These are phyloP conservation scores for Colletotrichum nymphaeae DNA, from an alignment of 2,329 filamentous ascomycete species.

Conservation along the genomic window DNA sequence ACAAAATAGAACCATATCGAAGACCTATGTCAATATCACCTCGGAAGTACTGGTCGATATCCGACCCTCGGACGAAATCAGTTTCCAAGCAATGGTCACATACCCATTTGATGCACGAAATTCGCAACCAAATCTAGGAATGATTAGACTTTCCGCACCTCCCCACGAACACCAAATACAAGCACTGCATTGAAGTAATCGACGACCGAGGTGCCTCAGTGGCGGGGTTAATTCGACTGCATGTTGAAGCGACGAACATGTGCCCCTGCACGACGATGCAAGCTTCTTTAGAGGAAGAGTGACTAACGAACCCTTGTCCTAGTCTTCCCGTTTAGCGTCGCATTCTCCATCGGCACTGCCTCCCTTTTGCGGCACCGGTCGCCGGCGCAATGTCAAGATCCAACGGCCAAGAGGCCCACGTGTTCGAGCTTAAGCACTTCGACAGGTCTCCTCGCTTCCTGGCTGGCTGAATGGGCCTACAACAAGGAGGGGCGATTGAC, in stretches of 20 bases:
- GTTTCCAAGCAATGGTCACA: neutral
- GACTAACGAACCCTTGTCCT: constrained; percentile 5
- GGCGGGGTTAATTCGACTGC: neutral
- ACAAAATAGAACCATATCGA: neutral
- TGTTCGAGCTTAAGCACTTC: constrained; percentile 17
- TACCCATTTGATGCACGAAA: neutral
- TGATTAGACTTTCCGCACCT: neutral
- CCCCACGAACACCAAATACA: neutral
- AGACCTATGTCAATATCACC: neutral
- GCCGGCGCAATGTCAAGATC: neutral
- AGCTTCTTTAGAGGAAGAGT: neutral
- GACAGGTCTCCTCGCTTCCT: neutral
- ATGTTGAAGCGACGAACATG: neutral
- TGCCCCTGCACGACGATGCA: neutral
- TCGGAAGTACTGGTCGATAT: neutral
- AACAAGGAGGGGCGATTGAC: neutral
- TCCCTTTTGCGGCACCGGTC: constrained; percentile 12
- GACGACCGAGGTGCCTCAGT: neutral
- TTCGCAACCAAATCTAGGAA: neutral
- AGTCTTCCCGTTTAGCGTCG: constrained; percentile 15
- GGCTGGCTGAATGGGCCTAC: neutral
- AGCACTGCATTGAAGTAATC: neutral
- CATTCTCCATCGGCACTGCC: constrained; percentile 24
- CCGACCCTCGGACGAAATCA: neutral
- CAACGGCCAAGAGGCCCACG: constrained; percentile 13